Conservation (phyloP, 495 filamentous ascomycete genomes). For the Podospora conica region DNA sequence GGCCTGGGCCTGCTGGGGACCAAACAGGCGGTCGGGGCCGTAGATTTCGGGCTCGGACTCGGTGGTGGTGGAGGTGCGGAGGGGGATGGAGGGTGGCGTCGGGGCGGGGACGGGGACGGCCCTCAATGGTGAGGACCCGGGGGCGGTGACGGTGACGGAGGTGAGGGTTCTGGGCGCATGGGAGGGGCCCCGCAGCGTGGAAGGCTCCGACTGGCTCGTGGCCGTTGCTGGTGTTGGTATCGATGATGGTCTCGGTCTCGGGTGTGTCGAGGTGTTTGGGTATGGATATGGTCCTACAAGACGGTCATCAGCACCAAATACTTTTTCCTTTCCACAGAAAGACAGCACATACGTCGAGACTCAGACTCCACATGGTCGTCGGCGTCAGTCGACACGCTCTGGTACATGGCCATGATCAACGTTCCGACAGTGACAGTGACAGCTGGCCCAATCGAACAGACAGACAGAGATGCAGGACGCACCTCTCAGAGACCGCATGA, state of each 20-base stretch:
- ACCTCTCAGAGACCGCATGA: slow-evolving; percentile 17
- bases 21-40: slow-evolving; percentile 30
- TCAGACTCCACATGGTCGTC: slow-evolving; percentile 27
- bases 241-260: slow-evolving; percentile 13
- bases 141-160: background rate
- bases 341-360: slow-evolving; percentile 23
- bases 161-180: background rate
- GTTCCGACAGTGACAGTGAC: background rate
- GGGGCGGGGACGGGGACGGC: slow-evolving; percentile 31
- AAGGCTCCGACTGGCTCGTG: slow-evolving; percentile 9
- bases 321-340: too few relatives aligned
- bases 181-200: background rate
- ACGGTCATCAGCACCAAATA: slow-evolving; percentile 1
- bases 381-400: slow-evolving; percentile 18
- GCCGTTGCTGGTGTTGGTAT: background rate
- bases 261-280: slow-evolving; percentile 11
- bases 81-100: slow-evolving; percentile 22
- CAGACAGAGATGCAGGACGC: slow-evolving; percentile 20
- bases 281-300: slow-evolving; percentile 11
- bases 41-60: slow-evolving; percentile 33
- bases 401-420: slow-evolving; percentile 20
- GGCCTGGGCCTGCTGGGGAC: slow-evolving; percentile 18
- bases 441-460: slow-evolving; percentile 13
- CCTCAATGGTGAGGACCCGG: slow-evolving; percentile 17
- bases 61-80: slow-evolving; percentile 11